Evolutionary conservation across 176 grass and related monocot genomes (phyloP), one percentile per base, ranked within the genome.

Genomic region (Panicum miliaceum): DNA sequence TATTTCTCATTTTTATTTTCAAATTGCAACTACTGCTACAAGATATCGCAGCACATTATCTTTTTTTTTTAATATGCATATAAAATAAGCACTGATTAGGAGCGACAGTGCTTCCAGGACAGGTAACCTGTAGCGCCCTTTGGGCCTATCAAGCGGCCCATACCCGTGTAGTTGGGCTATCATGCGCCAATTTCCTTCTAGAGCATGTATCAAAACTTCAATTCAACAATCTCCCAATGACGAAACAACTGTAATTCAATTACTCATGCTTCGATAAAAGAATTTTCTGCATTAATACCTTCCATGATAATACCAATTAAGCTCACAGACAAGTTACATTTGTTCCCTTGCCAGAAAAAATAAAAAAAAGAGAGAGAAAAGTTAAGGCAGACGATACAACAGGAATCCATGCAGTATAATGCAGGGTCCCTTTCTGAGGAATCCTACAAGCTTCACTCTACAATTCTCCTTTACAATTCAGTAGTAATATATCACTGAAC

Each of bases 391-490:
- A 64, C 77, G 76, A 77, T 68, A 81, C 29, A 66, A 56, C n/a
- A 62, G 19, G 70, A 1, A 6, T 20, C 19, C 54, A 12, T 2
- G 7, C 46, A 23, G 23, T 32, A 41, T 4, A 81, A 13, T 35
- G 36, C 34, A n/a, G 4, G 1, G 16, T n/a, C 34, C 43, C 71
- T 9, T 64, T 63, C 46, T 71, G 4, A 90, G 45, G 79, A 48
- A 72, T 32, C 58, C 73, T 66, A 83, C 64, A 47, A 71, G 41
- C 46, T 76, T 22, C 46, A 37, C 68, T 26, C 36, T 20, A 42
- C 12, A 84, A 54, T 36, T 73, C 53, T 59, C 50, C 8, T 67
- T 37, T 78, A 65, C 68, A 12, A 34, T 51, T 8, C 26, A 32
- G 26, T 50, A 1, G 12, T 48, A 14, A 14, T 48, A 7, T 38